A percentile compares a stretch with the other conserved stretches of the same genome.
These are phyloP conservation scores for Exophiala dermatitidis DNA, from an alignment of 2,329 filamentous ascomycete species.

Conservation along the genomic window DNA sequence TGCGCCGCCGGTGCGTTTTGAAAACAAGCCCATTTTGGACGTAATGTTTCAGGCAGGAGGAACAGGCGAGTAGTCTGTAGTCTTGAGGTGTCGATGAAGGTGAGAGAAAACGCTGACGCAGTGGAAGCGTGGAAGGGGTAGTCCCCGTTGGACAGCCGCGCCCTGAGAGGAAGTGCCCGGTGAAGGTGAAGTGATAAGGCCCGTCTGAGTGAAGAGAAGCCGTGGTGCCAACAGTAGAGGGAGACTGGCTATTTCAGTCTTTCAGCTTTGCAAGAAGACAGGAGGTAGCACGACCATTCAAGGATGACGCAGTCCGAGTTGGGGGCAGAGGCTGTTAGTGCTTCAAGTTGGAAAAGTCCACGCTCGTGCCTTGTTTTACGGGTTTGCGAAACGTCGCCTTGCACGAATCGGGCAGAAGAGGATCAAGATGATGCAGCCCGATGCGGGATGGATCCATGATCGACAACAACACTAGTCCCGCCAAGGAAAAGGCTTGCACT, in stretches of 20 bases:
- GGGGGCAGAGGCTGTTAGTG: background rate
- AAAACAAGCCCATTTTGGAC: slow-evolving; percentile 18
- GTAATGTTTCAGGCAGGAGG: background rate
- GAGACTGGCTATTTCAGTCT: background rate
- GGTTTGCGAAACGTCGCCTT: slow-evolving; percentile 4
- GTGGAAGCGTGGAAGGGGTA: background rate
- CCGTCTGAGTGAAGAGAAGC: background rate
- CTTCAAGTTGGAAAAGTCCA: background rate
- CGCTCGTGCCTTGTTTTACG: slow-evolving; percentile 5
- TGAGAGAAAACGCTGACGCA: background rate
- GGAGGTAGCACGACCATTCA: background rate
- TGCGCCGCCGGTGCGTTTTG: slow-evolving; percentile 7
- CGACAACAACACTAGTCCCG: background rate
- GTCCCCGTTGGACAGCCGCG: background rate
- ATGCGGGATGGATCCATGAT: slow-evolving; percentile 1
- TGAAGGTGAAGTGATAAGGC: background rate
- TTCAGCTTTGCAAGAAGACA: background rate
- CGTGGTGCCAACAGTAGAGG: background rate
- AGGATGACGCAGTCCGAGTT: slow-evolving; percentile 1
- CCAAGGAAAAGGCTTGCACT: background rate
- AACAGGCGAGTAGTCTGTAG: background rate
- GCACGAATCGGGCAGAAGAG: background rate
- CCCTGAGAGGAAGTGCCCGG: background rate
- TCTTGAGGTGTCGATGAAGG: background rate
- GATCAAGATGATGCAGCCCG: background rate